Evolutionary conservation across 2,329 filamentous ascomycete species (phyloP).

Genomic region (Sclerotinia trifoliorum): DNA sequence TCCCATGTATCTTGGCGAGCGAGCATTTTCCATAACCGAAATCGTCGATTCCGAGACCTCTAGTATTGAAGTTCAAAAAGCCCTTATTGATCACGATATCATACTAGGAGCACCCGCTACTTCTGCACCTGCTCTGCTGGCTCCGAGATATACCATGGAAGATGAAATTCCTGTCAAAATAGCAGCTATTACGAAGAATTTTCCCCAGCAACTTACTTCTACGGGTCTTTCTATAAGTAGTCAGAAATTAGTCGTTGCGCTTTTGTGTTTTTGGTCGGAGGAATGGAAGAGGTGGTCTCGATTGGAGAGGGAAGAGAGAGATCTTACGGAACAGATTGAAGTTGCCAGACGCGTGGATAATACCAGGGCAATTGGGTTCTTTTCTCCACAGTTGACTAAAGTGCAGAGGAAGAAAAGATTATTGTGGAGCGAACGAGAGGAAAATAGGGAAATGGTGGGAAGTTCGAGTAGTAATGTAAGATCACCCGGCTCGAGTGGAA

Average conservation of each 20-base stretch:
- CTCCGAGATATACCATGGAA: background rate
- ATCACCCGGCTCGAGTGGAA: background rate
- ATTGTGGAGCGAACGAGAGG: constrained; percentile 24
- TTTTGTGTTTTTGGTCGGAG: constrained; percentile 39
- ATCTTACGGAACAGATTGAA: constrained; percentile 25
- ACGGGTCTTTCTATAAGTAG: constrained; percentile 29
- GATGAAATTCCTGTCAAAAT: constrained; percentile 28
- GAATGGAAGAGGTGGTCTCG: constrained; percentile 34
- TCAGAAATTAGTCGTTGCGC: constrained; percentile 35
- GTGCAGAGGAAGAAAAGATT: constrained; percentile 19
- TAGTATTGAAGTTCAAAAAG: constrained; percentile 27
- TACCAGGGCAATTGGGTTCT: background rate
- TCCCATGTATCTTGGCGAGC: constrained; percentile 25
- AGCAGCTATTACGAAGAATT: constrained; percentile 27
- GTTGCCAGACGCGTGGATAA: constrained; percentile 8
- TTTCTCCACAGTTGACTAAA: constrained; percentile 11
- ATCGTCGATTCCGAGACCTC: constrained; percentile 21
- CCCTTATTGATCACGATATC: constrained; percentile 26
- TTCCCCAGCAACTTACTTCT: constrained; percentile 32
- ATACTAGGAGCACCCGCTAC: constrained; percentile 22
- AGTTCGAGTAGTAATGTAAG: background rate
- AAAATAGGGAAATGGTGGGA: constrained; percentile 18
- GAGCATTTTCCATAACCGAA: constrained; percentile 26
- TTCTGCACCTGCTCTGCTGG: constrained; percentile 19
- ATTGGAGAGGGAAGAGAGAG: constrained; percentile 30